Evolutionary conservation across 2,329 filamentous ascomycete species (phyloP).

Genomic region (Cercospora berteroae): DNA sequence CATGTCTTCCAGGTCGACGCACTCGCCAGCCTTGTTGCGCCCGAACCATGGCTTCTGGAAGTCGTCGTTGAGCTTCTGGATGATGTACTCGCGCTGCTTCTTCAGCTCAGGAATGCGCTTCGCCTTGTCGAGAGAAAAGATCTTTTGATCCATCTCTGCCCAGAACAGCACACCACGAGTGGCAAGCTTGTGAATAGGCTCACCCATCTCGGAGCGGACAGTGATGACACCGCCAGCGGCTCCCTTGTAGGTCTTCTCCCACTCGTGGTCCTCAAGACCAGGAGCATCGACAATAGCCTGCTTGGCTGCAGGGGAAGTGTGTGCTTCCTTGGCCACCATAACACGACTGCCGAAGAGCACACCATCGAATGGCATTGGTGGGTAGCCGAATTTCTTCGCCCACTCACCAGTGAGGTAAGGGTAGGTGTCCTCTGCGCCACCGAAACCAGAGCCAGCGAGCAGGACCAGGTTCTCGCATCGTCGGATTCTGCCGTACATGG

Average conservation of each 20-base stretch:
- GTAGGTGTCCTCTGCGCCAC: constrained; percentile 84
- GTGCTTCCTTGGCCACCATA: constrained; percentile 91
- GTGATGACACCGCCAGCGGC: constrained; percentile 92
- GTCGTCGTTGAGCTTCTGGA: constrained; percentile 92
- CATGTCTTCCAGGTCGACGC: constrained; percentile 91
- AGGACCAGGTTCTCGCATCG: constrained; percentile 83
- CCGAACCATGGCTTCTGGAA: constrained; percentile 98
- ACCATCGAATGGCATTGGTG: constrained; percentile 91
- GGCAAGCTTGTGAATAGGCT: constrained; percentile 97
- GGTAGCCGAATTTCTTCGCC: constrained; percentile 83
- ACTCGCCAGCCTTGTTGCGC: constrained; percentile 73
- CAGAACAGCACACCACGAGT: constrained; percentile 95
- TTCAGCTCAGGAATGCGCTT: constrained; percentile 85
- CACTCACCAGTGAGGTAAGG: constrained; percentile 87
- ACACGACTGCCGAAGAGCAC: constrained; percentile 87
- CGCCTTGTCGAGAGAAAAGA: constrained; percentile 93
- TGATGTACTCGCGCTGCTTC: constrained; percentile 86
- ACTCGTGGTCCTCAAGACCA: constrained; percentile 76
- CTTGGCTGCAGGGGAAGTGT: constrained; percentile 84
- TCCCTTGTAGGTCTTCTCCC: constrained; percentile 92
- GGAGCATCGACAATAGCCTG: constrained; percentile 84
- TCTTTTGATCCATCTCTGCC: constrained; percentile 98
- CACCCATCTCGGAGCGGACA: constrained; percentile 97
- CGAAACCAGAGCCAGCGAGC: constrained; percentile 88
- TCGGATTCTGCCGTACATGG: constrained; percentile 87